Evolutionary conservation across 352 stramenopile species (phyloP).

Genomic region (Aphanomyces invadans): DNA sequence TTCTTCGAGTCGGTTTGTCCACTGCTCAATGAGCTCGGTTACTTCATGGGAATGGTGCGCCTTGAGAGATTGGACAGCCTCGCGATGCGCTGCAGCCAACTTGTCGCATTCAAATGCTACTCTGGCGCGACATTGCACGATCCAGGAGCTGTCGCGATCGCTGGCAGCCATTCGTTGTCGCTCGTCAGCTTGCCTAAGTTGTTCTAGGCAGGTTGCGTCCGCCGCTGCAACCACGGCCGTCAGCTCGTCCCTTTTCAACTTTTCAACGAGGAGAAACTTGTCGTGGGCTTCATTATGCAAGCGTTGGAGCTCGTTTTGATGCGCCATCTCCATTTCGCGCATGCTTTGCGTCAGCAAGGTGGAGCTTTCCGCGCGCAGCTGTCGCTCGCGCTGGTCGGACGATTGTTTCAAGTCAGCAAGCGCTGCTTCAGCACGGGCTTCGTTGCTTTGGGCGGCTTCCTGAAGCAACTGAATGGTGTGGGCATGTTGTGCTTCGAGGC

Average conservation of each 20-base stretch:
- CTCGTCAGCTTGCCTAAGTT: neutral
- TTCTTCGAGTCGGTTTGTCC: neutral
- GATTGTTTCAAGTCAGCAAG: neutral
- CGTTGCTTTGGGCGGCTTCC: neutral
- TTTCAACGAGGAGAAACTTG: neutral
- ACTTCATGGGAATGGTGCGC: neutral
- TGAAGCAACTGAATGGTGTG: conserved; percentile 14
- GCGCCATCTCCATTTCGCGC: conserved; percentile 34
- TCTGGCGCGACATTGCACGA: neutral
- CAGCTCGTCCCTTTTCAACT: neutral
- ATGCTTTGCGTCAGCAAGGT: conserved; percentile 42
- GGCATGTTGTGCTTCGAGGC: conserved; percentile 34
- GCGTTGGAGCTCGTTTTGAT: conserved; percentile 46
- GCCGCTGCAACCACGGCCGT: neutral
- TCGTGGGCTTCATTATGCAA: conserved; percentile 25
- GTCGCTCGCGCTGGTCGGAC: neutral
- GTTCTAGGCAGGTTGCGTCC: neutral
- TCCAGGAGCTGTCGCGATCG: neutral
- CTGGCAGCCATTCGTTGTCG: neutral
- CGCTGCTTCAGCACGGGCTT: neutral
- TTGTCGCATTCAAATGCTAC: neutral
- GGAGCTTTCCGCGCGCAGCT: conserved; percentile 6
- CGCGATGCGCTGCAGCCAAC: neutral
- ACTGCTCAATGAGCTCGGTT: neutral
- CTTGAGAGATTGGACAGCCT: neutral